Base-by-base conservation (phyloP, 169 alveolate species). In the Plasmodium vivax region DNA sequence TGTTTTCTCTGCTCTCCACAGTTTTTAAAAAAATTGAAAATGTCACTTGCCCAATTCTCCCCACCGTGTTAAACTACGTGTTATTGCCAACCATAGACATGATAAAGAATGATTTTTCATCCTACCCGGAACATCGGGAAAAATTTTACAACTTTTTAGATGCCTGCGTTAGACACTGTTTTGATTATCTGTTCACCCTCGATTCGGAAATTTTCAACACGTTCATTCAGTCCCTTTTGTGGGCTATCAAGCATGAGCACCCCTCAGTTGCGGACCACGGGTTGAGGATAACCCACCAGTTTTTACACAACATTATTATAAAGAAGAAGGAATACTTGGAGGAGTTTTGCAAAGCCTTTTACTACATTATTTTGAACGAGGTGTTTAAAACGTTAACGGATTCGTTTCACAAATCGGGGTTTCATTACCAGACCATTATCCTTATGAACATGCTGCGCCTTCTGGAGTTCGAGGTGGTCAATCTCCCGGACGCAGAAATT, bases 201-300 rank as follows among this genome's bases (percentile, higher is more conserved):
- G 98, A 98, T 77, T 92, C 96, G 83, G 98, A 97, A 77, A 96
- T 97, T 14, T 94, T 96, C 87, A 92, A 97, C 47, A 84, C 97
- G 6, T 97, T 95, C 58, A 97, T 98, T 68, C 98, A 97, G 93
- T 96, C 98, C 38, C 96, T 98, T 12, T 96, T 97, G 36, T 98
- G 98, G 98, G 99, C 99, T 0, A 97, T 98, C 45, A 97, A 97
- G 51, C 99, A 98, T 96, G 98, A 97, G 62, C 98, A 97, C 83
- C 99, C 99, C 16, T 91, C 98, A n/a, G 97, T 98, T 95, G 98
- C 98, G 1, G 99, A 98, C 77, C 97, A 97, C 45, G 99, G 99
- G 0, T 92, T 98, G 71, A 96, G 96, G 82, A 96, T 98, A 54
- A 93, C 96, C 5, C 96, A 95, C 68, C 97, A 97, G 58, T 95